These are phyloP conservation scores for Neocucurbitaria cava DNA, from an alignment of 2,329 filamentous ascomycete genomes.

Conservation along the genomic window DNA sequence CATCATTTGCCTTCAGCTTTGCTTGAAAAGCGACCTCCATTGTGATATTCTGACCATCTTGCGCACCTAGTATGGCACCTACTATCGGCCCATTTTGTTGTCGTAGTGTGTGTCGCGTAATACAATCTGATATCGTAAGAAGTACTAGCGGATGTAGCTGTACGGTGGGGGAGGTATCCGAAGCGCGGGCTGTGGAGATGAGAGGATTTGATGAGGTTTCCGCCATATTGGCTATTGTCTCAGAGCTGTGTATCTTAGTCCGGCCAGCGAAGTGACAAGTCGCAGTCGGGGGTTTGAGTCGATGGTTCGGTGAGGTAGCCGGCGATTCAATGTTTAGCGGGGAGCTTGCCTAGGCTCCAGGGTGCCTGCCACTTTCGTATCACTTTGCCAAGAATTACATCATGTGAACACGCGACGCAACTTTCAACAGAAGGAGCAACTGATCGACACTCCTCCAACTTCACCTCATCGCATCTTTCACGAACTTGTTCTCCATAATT, in stretches of 20 bases:
- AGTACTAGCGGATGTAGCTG: conserved; percentile 93
- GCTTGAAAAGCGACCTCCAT: conserved; percentile 94
- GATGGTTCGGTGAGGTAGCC: background rate
- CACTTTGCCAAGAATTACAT: conserved; percentile 3
- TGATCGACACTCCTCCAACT: background rate
- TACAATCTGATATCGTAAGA: conserved; percentile 95
- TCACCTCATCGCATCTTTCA: background rate
- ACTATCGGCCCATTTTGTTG: conserved; percentile 77
- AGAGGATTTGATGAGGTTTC: conserved; percentile 50
- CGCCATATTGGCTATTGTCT: conserved; percentile 41
- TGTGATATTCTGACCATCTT: conserved; percentile 87
- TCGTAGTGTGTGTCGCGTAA: conserved; percentile 86
- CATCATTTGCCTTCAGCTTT: conserved; percentile 55
- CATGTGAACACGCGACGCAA: conserved; percentile 10
- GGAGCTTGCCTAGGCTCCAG: conserved; percentile 20
- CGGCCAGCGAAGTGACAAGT: background rate
- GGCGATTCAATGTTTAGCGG: background rate
- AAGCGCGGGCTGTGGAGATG: conserved; percentile 54
- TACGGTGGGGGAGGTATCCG: conserved; percentile 78
- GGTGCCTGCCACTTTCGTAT: conserved; percentile 12
- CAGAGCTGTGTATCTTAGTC: background rate
- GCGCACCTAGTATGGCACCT: conserved; percentile 88
- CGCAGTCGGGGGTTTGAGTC: background rate
- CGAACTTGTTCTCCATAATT: background rate
- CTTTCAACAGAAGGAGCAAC: background rate